Base-by-base conservation (phyloP, 345 rosid species). In the Cardamine occulta region DNA sequence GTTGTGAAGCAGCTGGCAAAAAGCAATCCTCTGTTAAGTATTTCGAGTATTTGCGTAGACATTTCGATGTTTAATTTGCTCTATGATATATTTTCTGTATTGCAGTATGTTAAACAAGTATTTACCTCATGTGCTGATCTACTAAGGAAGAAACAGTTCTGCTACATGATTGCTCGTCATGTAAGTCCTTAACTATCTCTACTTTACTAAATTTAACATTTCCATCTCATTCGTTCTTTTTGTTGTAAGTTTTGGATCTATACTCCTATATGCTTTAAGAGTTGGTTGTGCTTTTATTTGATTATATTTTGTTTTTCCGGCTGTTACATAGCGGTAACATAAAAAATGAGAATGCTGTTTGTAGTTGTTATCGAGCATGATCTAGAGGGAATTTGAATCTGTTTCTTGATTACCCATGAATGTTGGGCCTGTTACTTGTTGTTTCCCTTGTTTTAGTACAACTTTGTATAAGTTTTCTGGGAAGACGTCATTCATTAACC, bases 101-200 rank as follows among this genome's bases (percentile, higher is more conserved):
- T 82, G 78, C 93, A 93, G 99, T 82, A 87, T 65, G 88, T 93
- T 71, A 89, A 79, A 62, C 88, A 91, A 81, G 84, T 96, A 52
- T 96, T 92, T 72, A 83, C 81, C 39, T 86, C 91, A 54, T 93
- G 99, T 57, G 62, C 86, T 66, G 91, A 91, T 80, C 58, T 82
- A 63, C 76, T 84, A 49, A 83, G 59, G 68, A 96, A 86, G 93
- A 96, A 87, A 84, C 97, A 96, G 77, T 91, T 93, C 66, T 88
- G 91, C 79, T 96, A 89, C 78, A 89, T 95, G 63, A 81, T 95
- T 79, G 90, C 94, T 44, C 89, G 98, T 29, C 98, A 92, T 82
- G 99, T 92, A 84, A 86, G 97, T 85, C 23, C 68, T 39, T n/a
- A 44, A 19, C 13, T 59, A 59, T 24, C 34, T 67, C 26, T 49